Evolutionary conservation across 2,329 filamentous ascomycete genomes (phyloP).

Genomic region (Zymoseptoria ardabiliae): DNA sequence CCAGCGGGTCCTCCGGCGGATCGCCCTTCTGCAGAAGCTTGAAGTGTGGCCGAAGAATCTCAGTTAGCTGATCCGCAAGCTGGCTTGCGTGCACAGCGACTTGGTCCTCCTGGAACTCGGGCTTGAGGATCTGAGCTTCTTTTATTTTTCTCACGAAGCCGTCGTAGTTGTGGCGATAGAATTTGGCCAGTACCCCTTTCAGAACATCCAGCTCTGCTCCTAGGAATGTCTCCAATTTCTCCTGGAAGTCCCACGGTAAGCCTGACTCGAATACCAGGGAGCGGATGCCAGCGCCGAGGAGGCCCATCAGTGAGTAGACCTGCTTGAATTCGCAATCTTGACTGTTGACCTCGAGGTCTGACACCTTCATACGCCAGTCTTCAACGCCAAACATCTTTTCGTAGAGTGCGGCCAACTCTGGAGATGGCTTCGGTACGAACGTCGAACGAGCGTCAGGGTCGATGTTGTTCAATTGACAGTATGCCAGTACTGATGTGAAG

Average conservation of each 20-base stretch:
- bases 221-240: not conserved
- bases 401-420: not conserved
- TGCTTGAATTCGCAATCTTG: not conserved
- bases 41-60: constrained; percentile 4
- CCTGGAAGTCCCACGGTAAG: not conserved
- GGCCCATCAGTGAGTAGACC: not conserved
- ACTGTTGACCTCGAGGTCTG: not conserved
- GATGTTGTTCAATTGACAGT: constrained; percentile 1
- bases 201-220: not conserved
- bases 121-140: constrained; percentile 1
- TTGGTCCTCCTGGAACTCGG: not conserved
- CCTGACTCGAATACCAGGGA: not conserved
- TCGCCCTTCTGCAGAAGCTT: not conserved
- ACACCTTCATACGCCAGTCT: not conserved
- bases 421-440: not conserved
- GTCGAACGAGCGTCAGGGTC: not conserved
- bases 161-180: not conserved
- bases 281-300: not conserved
- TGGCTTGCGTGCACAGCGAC: not conserved
- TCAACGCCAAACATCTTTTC: not conserved
- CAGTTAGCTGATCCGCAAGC: not conserved
- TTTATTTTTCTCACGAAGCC: not conserved
- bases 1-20: not conserved
- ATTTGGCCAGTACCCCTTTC: not conserved
- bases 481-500: not conserved